Conservation (phyloP, 441 rosid species). For the Croton setiger region DNA sequence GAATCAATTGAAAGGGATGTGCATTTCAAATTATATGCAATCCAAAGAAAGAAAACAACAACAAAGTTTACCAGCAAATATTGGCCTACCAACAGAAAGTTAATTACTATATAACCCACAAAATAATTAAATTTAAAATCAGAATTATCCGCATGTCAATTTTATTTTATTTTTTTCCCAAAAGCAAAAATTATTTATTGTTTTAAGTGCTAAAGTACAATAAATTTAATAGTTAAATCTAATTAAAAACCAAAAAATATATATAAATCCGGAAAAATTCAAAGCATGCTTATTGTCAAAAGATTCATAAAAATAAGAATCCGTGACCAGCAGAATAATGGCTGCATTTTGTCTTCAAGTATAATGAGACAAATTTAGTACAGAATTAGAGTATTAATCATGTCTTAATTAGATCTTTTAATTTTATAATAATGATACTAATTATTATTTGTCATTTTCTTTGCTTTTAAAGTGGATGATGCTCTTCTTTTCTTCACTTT, state of each 20-base stretch:
- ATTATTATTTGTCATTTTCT: slow-evolving; percentile 21
- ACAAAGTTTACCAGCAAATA: slow-evolving; percentile 5
- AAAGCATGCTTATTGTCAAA: background rate
- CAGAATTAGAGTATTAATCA: slow-evolving; percentile 23
- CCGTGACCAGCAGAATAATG: slow-evolving; percentile 28
- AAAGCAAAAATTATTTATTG: background rate
- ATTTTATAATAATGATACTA: background rate
- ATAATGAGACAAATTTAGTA: slow-evolving; percentile 15
- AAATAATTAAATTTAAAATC: background rate
- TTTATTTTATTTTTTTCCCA: background rate
- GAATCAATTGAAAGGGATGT: background rate
- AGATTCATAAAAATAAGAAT: slow-evolving; percentile 20
- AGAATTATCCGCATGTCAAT: slow-evolving; percentile 1
- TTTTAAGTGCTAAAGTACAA: background rate
- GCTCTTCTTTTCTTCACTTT: background rate
- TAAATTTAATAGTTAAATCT: slow-evolving; percentile 6
- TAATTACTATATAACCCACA: background rate
- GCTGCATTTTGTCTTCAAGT: slow-evolving; percentile 25
- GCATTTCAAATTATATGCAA: slow-evolving; percentile 7
- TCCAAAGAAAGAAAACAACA: slow-evolving; percentile 13
- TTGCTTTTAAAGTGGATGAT: background rate
- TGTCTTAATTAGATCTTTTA: slow-evolving; percentile 19
- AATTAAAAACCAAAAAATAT: slow-evolving; percentile 2
- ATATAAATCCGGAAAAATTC: background rate
- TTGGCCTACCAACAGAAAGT: slow-evolving; percentile 23